A percentile compares a stretch with the other conserved stretches of the same genome.
phyloP scores from a whole-genome alignment of 148 eudicot species.

The Rheum nobile region DNA sequence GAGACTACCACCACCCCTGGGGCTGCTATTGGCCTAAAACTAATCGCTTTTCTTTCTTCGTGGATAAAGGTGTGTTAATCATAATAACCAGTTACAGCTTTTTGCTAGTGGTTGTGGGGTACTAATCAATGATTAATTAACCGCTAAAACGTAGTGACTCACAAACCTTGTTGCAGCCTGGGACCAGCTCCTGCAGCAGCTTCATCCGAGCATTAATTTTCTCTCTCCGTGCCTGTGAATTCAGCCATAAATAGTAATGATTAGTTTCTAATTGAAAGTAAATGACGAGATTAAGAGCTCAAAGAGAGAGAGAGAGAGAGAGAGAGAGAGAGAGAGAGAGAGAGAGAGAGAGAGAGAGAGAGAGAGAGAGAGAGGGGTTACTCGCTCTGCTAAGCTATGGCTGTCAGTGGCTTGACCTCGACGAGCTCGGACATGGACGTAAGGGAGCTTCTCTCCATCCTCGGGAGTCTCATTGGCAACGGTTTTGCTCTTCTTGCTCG shows the following conservation, averaged over 20 bases:
- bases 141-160: conserved; percentile 2
- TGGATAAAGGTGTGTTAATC: conserved; percentile 27
- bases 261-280: not conserved
- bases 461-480: conserved; percentile 22
- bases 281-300: conserved; percentile 8
- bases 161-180: conserved; percentile 89
- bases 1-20: conserved; percentile 6
- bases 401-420: conserved; percentile 98
- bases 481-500: conserved; percentile 63
- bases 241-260: not conserved
- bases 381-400: conserved; percentile 98
- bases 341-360: no score
- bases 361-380: conserved; percentile 22
- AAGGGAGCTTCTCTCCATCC: conserved; percentile 75
- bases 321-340: no score
- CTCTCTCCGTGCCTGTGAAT: conserved; percentile 85
- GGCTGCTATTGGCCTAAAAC: conserved; percentile 34
- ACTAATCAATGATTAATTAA: conserved; percentile 4
- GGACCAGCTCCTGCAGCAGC: conserved; percentile 91
- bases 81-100: not conserved
- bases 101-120: conserved; percentile 2
- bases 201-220: conserved; percentile 98
- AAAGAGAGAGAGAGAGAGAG: no score
- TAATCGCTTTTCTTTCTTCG: conserved; percentile 18
- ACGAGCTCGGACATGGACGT: conserved; percentile 91